Evolutionary conservation across 164 flowering plant species (phyloP), one percentile per base, ranked within the genome.

Genomic region (Stephania cephalantha): DNA sequence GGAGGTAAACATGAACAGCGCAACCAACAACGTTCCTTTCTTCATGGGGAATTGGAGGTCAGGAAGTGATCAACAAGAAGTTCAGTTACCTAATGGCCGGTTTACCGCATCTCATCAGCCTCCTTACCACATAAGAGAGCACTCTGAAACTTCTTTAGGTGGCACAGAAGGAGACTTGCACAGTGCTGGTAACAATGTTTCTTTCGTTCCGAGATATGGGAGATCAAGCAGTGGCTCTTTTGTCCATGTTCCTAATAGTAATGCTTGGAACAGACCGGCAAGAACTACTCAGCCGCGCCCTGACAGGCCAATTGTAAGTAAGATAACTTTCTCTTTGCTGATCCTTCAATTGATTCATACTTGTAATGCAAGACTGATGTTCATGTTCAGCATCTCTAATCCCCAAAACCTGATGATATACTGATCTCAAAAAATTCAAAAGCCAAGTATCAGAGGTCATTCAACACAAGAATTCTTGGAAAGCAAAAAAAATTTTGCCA

Each of bases 281-380:
- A 30, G 20, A 31, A 20, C 18, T 35, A 52, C 69, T n/a, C 75
- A 17, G 20, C 69, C 25, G 2, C 75, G 25, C 42, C 71, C 75
- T 3, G 25, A 50, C 22, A 48, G 72, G 58, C 74, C 75, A 20
- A n/a, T 20, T 31, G 79, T 77, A 72, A 66, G 77, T 69, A 69
- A 1, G 31, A 25, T 35, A 35, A 18, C 42, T n/a, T 5, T 8
- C 22, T 9, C 13, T 18, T 12, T 18, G 22, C 10, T 35, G 2
- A n/a, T 69, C 10, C 68, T 64, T 64, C 7, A 22, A 6, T 25
- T 65, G 13, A 65, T n/a, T 65, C 15, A 50, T 50, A 6, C 18
- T 5, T 3, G 64, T 58, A 18, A 58, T 22, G 68, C 29, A 30
- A 15, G 6, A 58, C 17, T 15, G n/a, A 58, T 15, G 64, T 58